Evolutionary conservation across 441 rosid species (phyloP).

Genomic region (Pelargonium australe): DNA sequence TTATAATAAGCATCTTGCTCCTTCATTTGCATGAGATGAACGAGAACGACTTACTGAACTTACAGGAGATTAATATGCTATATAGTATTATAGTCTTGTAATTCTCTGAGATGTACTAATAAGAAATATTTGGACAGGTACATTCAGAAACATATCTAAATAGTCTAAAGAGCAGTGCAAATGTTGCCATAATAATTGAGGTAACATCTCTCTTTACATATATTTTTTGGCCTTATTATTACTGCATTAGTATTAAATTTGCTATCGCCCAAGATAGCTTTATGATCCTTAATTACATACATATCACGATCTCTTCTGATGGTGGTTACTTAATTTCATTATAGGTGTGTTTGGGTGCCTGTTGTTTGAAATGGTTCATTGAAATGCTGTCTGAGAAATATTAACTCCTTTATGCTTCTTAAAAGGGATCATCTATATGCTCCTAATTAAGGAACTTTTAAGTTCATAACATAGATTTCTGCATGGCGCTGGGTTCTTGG

Average conservation of each 20-base stretch:
- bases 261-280: neutral
- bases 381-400: neutral
- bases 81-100: neutral
- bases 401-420: neutral
- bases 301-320: neutral
- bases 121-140: constrained; percentile 41
- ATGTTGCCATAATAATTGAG: constrained; percentile 77
- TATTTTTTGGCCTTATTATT: neutral
- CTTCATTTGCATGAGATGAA: neutral
- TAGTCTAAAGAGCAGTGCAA: constrained; percentile 64
- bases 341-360: neutral
- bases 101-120: constrained; percentile 6
- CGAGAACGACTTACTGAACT: neutral
- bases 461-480: neutral
- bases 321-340: neutral
- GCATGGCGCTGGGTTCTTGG: constrained; percentile 5
- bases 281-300: neutral
- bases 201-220: constrained; percentile 28
- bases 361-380: neutral
- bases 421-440: neutral
- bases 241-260: neutral
- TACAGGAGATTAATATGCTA: neutral
- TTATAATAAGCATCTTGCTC: neutral
- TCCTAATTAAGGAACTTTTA: neutral
- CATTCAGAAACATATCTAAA: constrained; percentile 68